Percentiles rank a stretch among this genome's conserved stretches.
phyloP scores from a whole-genome alignment of 208 protist species.

The Trypanosoma cruzi region DNA sequence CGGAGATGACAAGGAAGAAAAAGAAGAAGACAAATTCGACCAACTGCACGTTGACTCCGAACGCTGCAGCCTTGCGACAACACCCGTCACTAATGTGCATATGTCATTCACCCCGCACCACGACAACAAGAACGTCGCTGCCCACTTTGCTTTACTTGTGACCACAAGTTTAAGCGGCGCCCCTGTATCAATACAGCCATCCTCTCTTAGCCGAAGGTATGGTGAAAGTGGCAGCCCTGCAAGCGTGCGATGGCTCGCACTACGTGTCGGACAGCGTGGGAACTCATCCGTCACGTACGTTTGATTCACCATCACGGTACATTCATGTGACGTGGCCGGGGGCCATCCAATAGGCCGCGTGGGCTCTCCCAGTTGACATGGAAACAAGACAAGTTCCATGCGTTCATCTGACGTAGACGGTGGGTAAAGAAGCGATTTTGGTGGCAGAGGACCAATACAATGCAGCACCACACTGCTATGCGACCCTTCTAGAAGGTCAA shows the following conservation, averaged over 20 bases:
- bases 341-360: slow-evolving; percentile 21
- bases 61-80: neutral
- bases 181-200: slow-evolving; percentile 1
- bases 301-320: slow-evolving; percentile 21
- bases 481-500: slow-evolving; percentile 9
- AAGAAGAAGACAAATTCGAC: neutral
- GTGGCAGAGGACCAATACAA: slow-evolving; percentile 3
- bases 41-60: neutral
- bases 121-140: slow-evolving; percentile 24
- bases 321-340: slow-evolving; percentile 5
- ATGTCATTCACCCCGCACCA: slow-evolving; percentile 24
- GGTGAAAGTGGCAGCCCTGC: slow-evolving; percentile 22
- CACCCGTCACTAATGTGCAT: slow-evolving; percentile 5
- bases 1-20: neutral
- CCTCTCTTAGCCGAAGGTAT: neutral
- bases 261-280: slow-evolving; percentile 20
- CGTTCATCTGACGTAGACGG: neutral
- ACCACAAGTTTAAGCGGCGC: slow-evolving; percentile 21
- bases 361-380: slow-evolving; percentile 19
- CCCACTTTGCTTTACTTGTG: slow-evolving; percentile 17
- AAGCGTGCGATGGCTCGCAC: slow-evolving; percentile 26
- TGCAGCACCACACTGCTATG: slow-evolving; percentile 12
- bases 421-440: neutral
- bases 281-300: slow-evolving; percentile 12
- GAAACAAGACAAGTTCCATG: slow-evolving; percentile 24